Evolutionary conservation across 305 asterid species (phyloP).

Genomic region (Solanum hybrid): DNA sequence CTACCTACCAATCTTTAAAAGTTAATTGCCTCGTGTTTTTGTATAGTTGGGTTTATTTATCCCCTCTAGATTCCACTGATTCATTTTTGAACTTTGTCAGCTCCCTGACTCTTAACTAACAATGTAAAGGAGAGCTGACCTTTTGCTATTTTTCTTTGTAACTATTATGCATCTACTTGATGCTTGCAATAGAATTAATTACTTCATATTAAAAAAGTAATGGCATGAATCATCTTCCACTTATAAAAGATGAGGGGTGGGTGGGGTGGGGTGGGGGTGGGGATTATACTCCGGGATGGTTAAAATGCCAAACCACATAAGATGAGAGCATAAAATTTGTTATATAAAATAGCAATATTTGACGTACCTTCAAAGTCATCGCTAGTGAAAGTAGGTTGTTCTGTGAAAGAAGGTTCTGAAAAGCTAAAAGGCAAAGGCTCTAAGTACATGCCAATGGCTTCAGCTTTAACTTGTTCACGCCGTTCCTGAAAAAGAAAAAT

Average conservation of each 20-base stretch:
- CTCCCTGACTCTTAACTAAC: neutral
- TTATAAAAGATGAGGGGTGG: neutral
- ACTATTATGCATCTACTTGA: neutral
- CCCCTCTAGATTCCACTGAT: neutral
- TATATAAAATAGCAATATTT: conserved; percentile 5
- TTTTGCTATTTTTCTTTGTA: neutral
- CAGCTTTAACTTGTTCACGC: conserved; percentile 66
- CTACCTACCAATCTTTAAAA: neutral
- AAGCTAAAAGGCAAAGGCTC: conserved; percentile 34
- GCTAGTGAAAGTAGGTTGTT: conserved; percentile 56
- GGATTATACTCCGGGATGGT: neutral
- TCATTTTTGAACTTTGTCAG: neutral
- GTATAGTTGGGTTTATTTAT: neutral
- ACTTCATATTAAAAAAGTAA: neutral
- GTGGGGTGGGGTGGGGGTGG: neutral
- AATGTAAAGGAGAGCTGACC: neutral
- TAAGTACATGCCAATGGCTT: conserved; percentile 43
- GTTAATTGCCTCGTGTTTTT: neutral
- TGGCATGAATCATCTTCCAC: neutral
- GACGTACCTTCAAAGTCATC: conserved; percentile 81
- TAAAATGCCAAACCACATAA: neutral
- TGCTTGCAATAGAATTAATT: neutral
- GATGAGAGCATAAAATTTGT: neutral
- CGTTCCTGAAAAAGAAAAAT: conserved; percentile 43
- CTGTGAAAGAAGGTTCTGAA: conserved; percentile 26